These are phyloP conservation scores for Hordeum marinum DNA, from an alignment of 176 grass and related monocot genomes.

Conservation along the genomic window DNA sequence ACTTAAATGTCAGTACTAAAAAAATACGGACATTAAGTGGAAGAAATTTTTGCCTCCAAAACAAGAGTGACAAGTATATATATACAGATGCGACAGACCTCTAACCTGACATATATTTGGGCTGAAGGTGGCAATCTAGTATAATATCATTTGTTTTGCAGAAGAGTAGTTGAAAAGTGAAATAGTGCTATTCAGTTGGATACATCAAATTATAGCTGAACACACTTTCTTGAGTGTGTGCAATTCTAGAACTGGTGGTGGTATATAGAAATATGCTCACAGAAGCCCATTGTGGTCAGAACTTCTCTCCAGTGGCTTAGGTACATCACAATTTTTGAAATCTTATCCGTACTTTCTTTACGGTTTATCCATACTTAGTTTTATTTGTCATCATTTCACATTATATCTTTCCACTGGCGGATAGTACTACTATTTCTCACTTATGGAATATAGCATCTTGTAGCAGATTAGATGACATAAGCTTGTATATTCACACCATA, in stretches of 20 bases:
- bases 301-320: constrained; percentile 93
- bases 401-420: not conserved
- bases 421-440: not conserved
- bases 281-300: constrained; percentile 16
- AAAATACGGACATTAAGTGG: not conserved
- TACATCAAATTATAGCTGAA: constrained; percentile 18
- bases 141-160: not conserved
- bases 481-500: not conserved
- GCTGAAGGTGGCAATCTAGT: not conserved
- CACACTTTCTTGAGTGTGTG: constrained; percentile 45
- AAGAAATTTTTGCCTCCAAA: not conserved
- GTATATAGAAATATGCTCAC: constrained; percentile 75
- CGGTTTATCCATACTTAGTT: not conserved
- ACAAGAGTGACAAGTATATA: not conserved
- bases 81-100: not conserved
- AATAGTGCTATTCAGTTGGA: not conserved
- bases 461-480: constrained; percentile 4
- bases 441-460: not conserved
- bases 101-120: not conserved
- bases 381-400: not conserved
- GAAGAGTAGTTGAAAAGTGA: constrained; percentile 4
- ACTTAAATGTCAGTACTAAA: not conserved
- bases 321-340: constrained; percentile 32
- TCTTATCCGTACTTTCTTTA: not conserved
- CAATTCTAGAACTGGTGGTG: constrained; percentile 78